Percentiles rank a stretch among this genome's conserved stretches.
These are phyloP conservation scores for Entamoeba moshkovskii DNA, from an alignment of 208 protist genomes.

Conservation along the genomic window DNA sequence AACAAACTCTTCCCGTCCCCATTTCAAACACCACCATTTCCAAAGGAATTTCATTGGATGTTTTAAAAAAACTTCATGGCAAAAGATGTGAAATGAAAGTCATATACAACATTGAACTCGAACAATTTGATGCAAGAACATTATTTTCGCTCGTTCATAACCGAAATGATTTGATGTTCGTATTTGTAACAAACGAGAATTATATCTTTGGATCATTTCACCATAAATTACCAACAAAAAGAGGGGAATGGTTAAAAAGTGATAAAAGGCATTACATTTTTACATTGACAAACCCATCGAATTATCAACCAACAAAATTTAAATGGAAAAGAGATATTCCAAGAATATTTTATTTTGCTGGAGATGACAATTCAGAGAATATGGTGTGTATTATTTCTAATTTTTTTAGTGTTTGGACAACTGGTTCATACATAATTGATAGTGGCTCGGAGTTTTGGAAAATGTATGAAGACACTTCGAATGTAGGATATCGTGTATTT, in stretches of 20 bases:
- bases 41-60: no score
- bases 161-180: background rate
- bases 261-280: background rate
- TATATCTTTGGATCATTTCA: background rate
- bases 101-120: no score
- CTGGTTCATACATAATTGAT: background rate
- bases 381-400: background rate
- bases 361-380: background rate
- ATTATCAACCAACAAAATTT: background rate
- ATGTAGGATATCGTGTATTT: background rate
- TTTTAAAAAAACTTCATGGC: no score
- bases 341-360: background rate
- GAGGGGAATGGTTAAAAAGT: background rate
- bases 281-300: background rate
- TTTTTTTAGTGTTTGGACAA: background rate
- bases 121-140: no score
- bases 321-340: background rate
- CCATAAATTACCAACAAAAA: background rate
- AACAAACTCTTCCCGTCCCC: no score
- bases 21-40: no score
- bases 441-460: background rate
- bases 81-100: no score
- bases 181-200: background rate
- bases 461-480: background rate
- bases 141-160: no score